Percentiles rank a stretch among this genome's conserved stretches.
Conservation (phyloP, 208 protist genomes). For the Wallacemonas rigidus region DNA sequence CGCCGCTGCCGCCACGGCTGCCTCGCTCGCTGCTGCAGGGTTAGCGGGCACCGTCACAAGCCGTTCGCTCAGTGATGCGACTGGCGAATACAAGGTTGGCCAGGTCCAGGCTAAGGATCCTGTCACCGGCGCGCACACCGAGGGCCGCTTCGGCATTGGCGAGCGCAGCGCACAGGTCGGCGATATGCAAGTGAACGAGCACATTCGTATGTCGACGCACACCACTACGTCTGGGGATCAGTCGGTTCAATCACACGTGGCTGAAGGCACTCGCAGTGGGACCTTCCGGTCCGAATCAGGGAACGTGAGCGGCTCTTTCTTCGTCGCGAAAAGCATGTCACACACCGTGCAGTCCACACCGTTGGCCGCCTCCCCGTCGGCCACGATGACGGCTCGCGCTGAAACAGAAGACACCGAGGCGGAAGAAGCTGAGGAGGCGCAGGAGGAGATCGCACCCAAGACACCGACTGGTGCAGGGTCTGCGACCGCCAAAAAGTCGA, state of each 20-base stretch:
- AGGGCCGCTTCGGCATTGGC: constrained; percentile 25
- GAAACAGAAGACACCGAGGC: constrained; percentile 5
- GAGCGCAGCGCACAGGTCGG: constrained; percentile 25
- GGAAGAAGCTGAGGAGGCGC: constrained; percentile 15
- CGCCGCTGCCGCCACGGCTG: neutral
- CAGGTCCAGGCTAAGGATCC: neutral
- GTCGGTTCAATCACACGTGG: constrained; percentile 20
- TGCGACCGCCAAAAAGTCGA: constrained; percentile 19
- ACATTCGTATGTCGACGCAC: constrained; percentile 2
- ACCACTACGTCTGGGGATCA: constrained; percentile 11
- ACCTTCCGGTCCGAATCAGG: constrained; percentile 27
- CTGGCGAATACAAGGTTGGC: neutral
- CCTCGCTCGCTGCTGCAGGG: neutral
- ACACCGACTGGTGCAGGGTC: neutral
- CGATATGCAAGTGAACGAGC: constrained; percentile 26
- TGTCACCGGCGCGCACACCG: constrained; percentile 16
- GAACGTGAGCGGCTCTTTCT: constrained; percentile 29
- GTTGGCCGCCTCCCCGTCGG: constrained; percentile 12
- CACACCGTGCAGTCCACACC: constrained; percentile 15
- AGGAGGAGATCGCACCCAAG: neutral
- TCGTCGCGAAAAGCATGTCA: constrained; percentile 14
- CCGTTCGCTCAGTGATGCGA: constrained; percentile 2
- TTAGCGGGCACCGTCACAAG: neutral
- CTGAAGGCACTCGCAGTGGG: constrained; percentile 20
- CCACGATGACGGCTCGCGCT: neutral